Percentiles rank a stretch among this genome's conserved stretches.
phyloP scores from a whole-genome alignment of 2,329 filamentous ascomycete species.

The Claviceps sorghi region DNA sequence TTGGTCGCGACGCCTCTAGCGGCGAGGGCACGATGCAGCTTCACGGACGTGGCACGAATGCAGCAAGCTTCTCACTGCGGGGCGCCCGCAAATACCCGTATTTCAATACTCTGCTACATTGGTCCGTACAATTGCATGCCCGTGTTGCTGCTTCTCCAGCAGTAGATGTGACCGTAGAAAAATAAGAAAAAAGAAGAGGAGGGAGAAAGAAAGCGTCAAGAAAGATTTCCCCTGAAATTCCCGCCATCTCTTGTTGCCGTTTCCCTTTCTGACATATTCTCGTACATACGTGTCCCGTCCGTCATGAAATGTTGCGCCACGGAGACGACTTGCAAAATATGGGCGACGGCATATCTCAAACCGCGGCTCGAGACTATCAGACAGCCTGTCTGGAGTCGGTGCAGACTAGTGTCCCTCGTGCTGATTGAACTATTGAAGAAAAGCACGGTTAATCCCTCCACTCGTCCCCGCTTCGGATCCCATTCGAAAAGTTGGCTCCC shows the following conservation, averaged over 20 bases:
- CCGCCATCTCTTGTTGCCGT: neutral
- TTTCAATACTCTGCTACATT: too few species aligned
- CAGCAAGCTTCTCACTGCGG: too few species aligned
- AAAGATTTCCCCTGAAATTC: neutral
- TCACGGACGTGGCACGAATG: too few species aligned
- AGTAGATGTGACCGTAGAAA: neutral
- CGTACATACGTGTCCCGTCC: neutral
- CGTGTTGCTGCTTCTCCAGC: too few species aligned
- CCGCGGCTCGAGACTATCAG: neutral
- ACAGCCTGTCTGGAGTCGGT: neutral
- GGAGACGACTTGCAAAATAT: too few species aligned
- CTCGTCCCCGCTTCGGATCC: constrained; percentile 31
- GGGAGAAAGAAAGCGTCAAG: neutral
- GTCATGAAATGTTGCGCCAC: neutral
- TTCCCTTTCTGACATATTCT: neutral
- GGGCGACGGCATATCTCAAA: neutral
- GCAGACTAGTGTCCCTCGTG: neutral
- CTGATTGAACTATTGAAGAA: too few species aligned
- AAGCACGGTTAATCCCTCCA: constrained; percentile 24
- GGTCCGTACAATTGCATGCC: too few species aligned
- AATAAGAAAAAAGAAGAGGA: neutral
- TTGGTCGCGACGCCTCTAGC: neutral
- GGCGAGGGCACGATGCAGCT: too few species aligned
- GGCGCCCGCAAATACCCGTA: too few species aligned
- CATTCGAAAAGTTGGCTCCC: constrained; percentile 19